phyloP scores from a whole-genome alignment of 345 rosid genomes.

The Reutealis trisperma region DNA sequence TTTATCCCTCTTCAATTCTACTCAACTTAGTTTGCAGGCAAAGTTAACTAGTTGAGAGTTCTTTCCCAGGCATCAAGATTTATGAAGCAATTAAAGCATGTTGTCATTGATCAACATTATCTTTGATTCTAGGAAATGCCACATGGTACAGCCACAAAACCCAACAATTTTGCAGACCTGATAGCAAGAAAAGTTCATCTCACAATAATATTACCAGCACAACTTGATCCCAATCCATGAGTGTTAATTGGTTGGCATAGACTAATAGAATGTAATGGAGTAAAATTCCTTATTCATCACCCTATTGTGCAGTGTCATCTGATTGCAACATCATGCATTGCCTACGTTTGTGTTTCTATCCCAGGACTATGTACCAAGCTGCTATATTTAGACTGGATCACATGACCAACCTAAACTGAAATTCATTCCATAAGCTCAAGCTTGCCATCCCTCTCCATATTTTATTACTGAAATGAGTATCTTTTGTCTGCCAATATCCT shows the following conservation, averaged over 20 bases:
- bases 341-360: not conserved
- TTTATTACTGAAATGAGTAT: too few relatives aligned
- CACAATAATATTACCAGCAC: not conserved
- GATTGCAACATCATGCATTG: too few relatives aligned
- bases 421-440: not conserved
- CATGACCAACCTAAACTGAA: not conserved
- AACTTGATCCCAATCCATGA: not conserved
- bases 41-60: not conserved
- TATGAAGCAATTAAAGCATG: not conserved
- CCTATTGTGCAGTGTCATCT: too few relatives aligned
- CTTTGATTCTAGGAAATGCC: not conserved
- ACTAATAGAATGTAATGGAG: not conserved
- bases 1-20: not conserved
- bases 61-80: not conserved
- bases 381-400: not conserved
- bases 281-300: not conserved
- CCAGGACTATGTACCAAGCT: not conserved
- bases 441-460: too few relatives aligned
- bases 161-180: not conserved
- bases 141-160: not conserved
- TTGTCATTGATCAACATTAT: not conserved
- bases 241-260: not conserved
- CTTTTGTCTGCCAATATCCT: not conserved
- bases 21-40: not conserved
- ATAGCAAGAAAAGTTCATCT: not conserved